Base-by-base conservation (phyloP, 176 grass and related monocot genomes). In the Rhynchospora tenuis region DNA sequence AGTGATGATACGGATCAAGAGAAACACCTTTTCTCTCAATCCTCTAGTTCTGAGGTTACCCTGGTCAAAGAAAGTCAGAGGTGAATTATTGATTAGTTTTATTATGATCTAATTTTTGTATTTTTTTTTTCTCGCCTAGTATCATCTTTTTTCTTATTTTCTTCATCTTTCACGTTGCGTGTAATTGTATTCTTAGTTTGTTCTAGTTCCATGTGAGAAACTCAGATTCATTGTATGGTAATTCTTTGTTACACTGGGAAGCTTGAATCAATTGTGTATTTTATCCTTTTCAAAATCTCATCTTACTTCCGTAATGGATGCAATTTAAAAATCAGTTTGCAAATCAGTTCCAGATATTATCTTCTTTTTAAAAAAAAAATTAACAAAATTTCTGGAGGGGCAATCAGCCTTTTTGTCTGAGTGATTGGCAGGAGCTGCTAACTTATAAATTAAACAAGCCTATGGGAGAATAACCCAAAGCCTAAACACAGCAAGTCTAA, bases 1-100 rank as follows among this genome's bases (percentile, higher is more conserved):
- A 90, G 90, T 56, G 93, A 92, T 44, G 88, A 92, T 76, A 54
- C 84, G 44, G 79, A 89, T 59, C 88, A 95, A 93, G 93, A 91
- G 16, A 95, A 90, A 81, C 82, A 90, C 76, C 83, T 98, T 47
- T 86, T 98, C 45, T 86, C 88, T 54, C 79, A 86, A 19, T 90
- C 91, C 82, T 91, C 87, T 70, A 60, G 83, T 75, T 43, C 58
- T 61, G 89, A 91, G 80, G 88, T 91, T 43, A 86, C 86, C 71
- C 86, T 89, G 61, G 83, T 93, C 42, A 91, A 91, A 76, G 95
- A 94, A 86, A 75, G 83, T 81, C 71, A 88, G 77, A 83, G 89
- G 77, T 98, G 87, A 97, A 86, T 55, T 46, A 60, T 73, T 12
- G 50, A 56, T 38, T 64, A 88, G 62, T 68, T 50, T 33, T 87